Base-by-base conservation (phyloP, 805 yeast genomes). In the Starmerella cellae region DNA sequence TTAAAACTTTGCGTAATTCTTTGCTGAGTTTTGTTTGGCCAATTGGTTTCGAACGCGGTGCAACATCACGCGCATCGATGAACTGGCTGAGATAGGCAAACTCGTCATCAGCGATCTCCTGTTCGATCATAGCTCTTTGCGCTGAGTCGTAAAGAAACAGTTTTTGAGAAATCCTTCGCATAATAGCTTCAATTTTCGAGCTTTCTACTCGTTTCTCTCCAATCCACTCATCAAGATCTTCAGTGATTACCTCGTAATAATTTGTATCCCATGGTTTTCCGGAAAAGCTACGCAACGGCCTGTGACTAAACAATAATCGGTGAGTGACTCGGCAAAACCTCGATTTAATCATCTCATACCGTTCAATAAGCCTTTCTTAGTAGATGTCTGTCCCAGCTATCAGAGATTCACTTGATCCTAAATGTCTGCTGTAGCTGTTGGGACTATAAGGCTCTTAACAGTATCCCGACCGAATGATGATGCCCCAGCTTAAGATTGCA, bases 161-260 rank as follows among this genome's bases (percentile, higher is more conserved):
- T 17, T 50, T 44, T 38, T 59, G 61, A 13, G 62, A 60, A 21
- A 59, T 48, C 45, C 51, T 52, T 24, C 63, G 44, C 29, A 55
- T 55, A 0, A 55, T 53, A 0, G 60, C 60, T 43, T 58, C 59
- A 13, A 56, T 34, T 9, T 47, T 38, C 4, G 59, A 54, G 34
- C 55, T 50, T 34, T 59, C 52, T 5, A 54, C 45, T 3, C 53
- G 46, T 10, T 47, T 47, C 3, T 45, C 51, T 3, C 64, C 64
- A 5, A 59, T 32, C 3, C 50, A 30, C 18, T 43, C 48, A 16
- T 49, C 53, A 13, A 39, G 18, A 16, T 35, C 36, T 4, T 22
- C 13, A 13, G 41, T 31, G 11, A 44, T 45, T 11, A 54, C 26
- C 19, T 18, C 23, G 29, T 39, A 52, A 33, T 46, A 54, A 14